A percentile compares a stretch with the other conserved stretches of the same genome.
These are phyloP conservation scores for Rhinocladiella mackenziei DNA, from an alignment of 2,329 filamentous ascomycete species.

Conservation along the genomic window DNA sequence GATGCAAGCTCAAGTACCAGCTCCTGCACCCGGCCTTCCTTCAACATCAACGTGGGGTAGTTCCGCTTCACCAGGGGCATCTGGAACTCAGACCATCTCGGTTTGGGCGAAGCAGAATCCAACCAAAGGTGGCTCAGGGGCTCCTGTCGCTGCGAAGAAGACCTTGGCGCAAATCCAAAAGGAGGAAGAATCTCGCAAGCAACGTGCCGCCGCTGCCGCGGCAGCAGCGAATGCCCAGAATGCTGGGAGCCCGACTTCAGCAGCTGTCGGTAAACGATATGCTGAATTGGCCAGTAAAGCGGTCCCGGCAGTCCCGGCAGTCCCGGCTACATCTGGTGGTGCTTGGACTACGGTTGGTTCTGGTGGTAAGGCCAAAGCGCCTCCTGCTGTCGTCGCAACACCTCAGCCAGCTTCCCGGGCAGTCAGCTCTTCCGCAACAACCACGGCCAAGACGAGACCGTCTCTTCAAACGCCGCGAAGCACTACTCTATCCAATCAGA, in stretches of 20 bases:
- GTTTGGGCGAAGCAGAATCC: constrained; percentile 51
- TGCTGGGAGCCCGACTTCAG: constrained; percentile 41
- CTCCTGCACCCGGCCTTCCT: constrained; percentile 73
- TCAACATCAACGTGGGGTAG: constrained; percentile 87
- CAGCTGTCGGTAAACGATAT: constrained; percentile 73
- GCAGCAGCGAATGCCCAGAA: constrained; percentile 42
- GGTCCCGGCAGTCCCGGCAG: constrained; percentile 43
- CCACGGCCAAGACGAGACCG: constrained; percentile 50
- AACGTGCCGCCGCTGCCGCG: constrained; percentile 58
- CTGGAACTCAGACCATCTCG: constrained; percentile 42
- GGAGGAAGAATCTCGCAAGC: constrained; percentile 88
- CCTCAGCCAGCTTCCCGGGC: constrained; percentile 46
- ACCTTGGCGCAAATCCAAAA: constrained; percentile 94
- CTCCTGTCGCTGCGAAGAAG: constrained; percentile 61
- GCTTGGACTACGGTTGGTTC: constrained; percentile 96
- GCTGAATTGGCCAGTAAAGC: constrained; percentile 87
- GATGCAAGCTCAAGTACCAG: constrained; percentile 55
- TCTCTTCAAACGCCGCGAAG: constrained; percentile 50
- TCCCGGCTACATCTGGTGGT: constrained; percentile 44
- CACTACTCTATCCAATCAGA: constrained; percentile 42
- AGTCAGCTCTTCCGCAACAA: constrained; percentile 39
- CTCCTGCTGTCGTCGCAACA: constrained; percentile 51
- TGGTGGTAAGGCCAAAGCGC: constrained; percentile 82
- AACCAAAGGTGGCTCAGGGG: constrained; percentile 38
- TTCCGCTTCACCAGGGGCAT: constrained; percentile 62